A percentile compares a stretch with the other conserved stretches of the same genome.
These are phyloP conservation scores for Collybia nuda DNA, from an alignment of 768 basidiomycete species.

Conservation along the genomic window DNA sequence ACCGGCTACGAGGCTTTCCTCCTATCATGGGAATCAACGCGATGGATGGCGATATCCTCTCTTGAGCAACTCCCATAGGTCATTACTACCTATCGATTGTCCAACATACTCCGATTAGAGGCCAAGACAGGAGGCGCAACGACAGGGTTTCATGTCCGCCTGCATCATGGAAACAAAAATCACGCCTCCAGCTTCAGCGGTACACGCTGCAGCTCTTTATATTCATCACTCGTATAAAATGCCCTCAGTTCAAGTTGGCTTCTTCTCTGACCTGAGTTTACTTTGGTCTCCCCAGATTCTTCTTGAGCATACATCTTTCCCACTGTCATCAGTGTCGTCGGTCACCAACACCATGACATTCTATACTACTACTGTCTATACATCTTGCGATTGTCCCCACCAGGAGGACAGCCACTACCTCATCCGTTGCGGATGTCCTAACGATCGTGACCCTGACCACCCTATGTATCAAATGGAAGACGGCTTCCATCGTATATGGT, in stretches of 20 bases:
- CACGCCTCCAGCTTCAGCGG: too few relatives aligned
- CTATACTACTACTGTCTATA: constrained; percentile 2
- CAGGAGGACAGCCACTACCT: constrained; percentile 22
- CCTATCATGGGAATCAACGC: constrained; percentile 13
- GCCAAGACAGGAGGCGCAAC: constrained; percentile 7
- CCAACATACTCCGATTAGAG: constrained; percentile 14
- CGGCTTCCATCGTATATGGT: constrained; percentile 32
- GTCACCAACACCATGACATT: not conserved
- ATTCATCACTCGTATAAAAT: too few relatives aligned
- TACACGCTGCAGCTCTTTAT: too few relatives aligned
- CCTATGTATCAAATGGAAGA: constrained; percentile 29
- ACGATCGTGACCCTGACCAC: constrained; percentile 23
- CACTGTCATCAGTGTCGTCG: not conserved
- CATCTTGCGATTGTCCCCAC: constrained; percentile 20
- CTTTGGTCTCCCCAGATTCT: too few relatives aligned
- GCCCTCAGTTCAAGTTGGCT: not conserved
- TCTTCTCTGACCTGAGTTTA: too few relatives aligned
- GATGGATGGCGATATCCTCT: constrained; percentile 6
- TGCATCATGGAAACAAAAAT: constrained; percentile 2
- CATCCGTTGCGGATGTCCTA: constrained; percentile 34
- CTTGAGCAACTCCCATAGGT: constrained; percentile 10
- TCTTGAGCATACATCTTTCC: not conserved
- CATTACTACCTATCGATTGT: constrained; percentile 14
- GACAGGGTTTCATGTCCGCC: constrained; percentile 14
- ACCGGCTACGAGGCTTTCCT: constrained; percentile 3